These are phyloP conservation scores for Monosporascus sp. DNA, from an alignment of 2,329 filamentous ascomycete genomes.

Conservation along the genomic window DNA sequence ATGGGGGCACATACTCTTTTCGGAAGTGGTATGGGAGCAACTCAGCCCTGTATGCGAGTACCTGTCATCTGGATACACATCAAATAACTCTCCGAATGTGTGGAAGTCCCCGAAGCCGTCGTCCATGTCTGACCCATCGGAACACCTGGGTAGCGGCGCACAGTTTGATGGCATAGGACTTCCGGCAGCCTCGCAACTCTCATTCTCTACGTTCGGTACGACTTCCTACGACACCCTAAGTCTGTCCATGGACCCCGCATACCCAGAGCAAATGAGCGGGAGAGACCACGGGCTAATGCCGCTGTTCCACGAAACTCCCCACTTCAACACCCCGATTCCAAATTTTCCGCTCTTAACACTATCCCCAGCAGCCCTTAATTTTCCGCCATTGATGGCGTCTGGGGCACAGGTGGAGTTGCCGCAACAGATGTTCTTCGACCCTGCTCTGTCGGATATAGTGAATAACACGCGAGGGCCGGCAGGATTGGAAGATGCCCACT, in stretches of 20 bases:
- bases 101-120: background rate
- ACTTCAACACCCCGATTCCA: too few relatives aligned
- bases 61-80: background rate
- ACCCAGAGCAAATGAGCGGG: too few relatives aligned
- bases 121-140: background rate
- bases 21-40: background rate
- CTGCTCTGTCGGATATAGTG: background rate
- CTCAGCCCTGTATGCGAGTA: background rate
- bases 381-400: too few relatives aligned
- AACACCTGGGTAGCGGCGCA: background rate
- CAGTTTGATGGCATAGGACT: background rate
- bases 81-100: background rate
- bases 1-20: background rate
- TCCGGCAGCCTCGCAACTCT: background rate
- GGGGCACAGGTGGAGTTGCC: too few relatives aligned
- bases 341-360: too few relatives aligned
- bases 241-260: too few relatives aligned
- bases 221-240: background rate
- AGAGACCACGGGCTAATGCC: too few relatives aligned
- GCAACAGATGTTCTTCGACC: background rate
- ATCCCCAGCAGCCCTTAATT: too few relatives aligned
- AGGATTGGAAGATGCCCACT: background rate
- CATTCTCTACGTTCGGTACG: background rate
- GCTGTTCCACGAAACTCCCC: too few relatives aligned
- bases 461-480: background rate